These are phyloP conservation scores for Gypsophila paniculata DNA, from an alignment of 179 eudicot species.

Conservation along the genomic window DNA sequence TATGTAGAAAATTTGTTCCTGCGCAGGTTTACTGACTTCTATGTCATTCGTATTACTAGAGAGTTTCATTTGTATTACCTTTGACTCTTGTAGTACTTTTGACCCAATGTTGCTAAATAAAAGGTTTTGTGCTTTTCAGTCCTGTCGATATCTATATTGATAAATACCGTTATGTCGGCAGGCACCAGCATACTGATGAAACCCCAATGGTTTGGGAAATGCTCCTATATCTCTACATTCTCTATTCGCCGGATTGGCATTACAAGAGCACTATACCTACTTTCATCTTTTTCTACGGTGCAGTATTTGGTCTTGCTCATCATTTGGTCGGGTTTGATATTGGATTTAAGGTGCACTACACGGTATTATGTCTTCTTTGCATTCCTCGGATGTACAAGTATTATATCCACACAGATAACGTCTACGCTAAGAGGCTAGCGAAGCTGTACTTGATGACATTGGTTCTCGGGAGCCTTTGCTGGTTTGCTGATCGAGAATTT, in stretches of 20 bases:
- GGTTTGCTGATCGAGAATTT: slow-evolving; percentile 66
- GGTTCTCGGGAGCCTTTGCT: slow-evolving; percentile 51
- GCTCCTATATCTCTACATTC: slow-evolving; percentile 87
- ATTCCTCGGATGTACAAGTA: slow-evolving; percentile 89
- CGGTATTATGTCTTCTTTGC: slow-evolving; percentile 74
- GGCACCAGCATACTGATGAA: slow-evolving; percentile 92
- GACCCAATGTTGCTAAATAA: too few relatives aligned
- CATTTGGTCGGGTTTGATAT: slow-evolving; percentile 50
- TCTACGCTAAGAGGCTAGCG: slow-evolving; percentile 63
- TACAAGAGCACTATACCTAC: slow-evolving; percentile 90
- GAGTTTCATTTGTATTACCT: too few relatives aligned
- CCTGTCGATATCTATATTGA: slow-evolving; percentile 8
- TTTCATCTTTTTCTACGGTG: slow-evolving; percentile 68
- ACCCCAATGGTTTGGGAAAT: slow-evolving; percentile 98
- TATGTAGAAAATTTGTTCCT: too few relatives aligned
- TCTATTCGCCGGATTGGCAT: slow-evolving; percentile 95
- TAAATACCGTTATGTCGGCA: slow-evolving; percentile 29
- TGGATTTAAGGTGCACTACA: slow-evolving; percentile 64
- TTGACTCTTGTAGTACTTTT: too few relatives aligned
- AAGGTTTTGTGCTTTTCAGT: not conserved
- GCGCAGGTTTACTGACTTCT: too few relatives aligned
- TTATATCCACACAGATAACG: slow-evolving; percentile 64
- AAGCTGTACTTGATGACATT: slow-evolving; percentile 51
- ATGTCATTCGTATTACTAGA: too few relatives aligned
- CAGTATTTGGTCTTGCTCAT: slow-evolving; percentile 69